Base-by-base conservation (phyloP, 2,329 filamentous ascomycete species). In the Ophiosphaerella korrae region DNA sequence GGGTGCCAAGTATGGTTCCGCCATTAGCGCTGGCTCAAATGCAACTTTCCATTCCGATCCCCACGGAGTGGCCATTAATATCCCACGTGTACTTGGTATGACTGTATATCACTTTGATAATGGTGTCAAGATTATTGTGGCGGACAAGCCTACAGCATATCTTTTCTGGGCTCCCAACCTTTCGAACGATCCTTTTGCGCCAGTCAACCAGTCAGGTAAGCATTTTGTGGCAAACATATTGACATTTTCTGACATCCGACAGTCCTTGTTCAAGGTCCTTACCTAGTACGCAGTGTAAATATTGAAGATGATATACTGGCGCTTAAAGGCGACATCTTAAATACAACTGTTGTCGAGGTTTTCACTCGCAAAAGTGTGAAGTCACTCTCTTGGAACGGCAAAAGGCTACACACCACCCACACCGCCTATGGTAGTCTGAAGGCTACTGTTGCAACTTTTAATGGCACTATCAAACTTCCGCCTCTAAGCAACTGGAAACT, bases 401-500 rank as follows among this genome's bases (percentile, higher is more conserved):
- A 69, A 42, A 48, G 56, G 9, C 34, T 76, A 5, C 41, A 55
- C 2, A 64, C 69, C 3, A 59, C 59, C 1, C 63, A 56, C 33
- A 75, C 74, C 0, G 42, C 62, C 2, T 75, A 76, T 50, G 72
- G 73, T 40, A 74, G 68, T 49, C 50, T 76, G 21, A 70, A 63
- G 36, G 74, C 70, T 5, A 55, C 54, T 3, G 54, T 75, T 26
- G 35, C 58, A 29, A 58, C 60, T 5, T 56, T 66, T 29, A 63
- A 63, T 14, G 46, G 54, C 6, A 65, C 55, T 5, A 63, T 70
- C 16, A 38, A 58, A 9, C 67, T 83, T 0, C 79, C 80, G 0
- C 41, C 70, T 0, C 63, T 83, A 0, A 68, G 64, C 0, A 59
- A 69, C 0, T 84, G 81, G 81, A 79, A 77, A 58, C 76, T 75